These are phyloP conservation scores for Ophiostoma sp. DNA, from an alignment of 2,329 filamentous ascomycete genomes.

Conservation along the genomic window DNA sequence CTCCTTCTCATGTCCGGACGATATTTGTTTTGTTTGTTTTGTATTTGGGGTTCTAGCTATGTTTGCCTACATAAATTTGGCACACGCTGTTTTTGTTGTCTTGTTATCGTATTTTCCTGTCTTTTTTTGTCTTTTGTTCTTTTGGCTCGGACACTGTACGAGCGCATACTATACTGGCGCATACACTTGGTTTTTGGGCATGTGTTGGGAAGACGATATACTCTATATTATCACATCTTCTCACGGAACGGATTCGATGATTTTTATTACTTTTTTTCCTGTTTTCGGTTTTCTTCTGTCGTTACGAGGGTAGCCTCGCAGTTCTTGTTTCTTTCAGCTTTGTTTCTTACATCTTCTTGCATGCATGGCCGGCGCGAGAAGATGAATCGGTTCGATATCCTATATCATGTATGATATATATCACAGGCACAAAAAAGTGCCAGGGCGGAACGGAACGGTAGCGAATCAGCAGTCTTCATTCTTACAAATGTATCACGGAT, in stretches of 20 bases:
- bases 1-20: neutral
- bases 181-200: neutral
- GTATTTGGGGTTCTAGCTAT: slow-evolving; percentile 2
- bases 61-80: neutral
- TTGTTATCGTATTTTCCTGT: neutral
- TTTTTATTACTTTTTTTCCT: neutral
- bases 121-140: neutral
- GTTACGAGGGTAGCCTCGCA: slow-evolving; percentile 8
- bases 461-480: neutral
- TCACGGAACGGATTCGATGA: no score
- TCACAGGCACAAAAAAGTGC: neutral
- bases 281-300: neutral
- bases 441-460: neutral
- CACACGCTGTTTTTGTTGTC: neutral
- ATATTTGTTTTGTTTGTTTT: neutral
- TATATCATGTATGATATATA: slow-evolving; percentile 12
- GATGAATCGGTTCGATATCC: neutral
- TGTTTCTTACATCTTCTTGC: neutral
- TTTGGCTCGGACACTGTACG: neutral
- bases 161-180: slow-evolving; percentile 1
- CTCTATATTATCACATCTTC: no score
- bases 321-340: neutral
- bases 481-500: neutral
- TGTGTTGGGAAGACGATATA: neutral
- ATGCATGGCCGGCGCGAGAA: slow-evolving; percentile 19